These are phyloP conservation scores for Stagonosporopsis cucurbitacearum DNA, from an alignment of 2,329 filamentous ascomycete genomes.

Conservation along the genomic window DNA sequence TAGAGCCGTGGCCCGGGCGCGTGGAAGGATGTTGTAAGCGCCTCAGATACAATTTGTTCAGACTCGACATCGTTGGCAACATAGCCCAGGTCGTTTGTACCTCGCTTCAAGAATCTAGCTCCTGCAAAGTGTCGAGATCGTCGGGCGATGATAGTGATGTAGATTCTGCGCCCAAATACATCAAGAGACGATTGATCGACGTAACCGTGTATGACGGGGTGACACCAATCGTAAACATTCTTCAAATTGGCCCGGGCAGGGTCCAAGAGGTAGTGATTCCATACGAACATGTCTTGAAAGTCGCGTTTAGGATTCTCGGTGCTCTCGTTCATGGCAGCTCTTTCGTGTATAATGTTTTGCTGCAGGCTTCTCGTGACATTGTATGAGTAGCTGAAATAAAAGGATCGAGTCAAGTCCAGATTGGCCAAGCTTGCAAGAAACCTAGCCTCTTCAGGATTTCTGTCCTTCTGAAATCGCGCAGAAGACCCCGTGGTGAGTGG, in stretches of 20 bases:
- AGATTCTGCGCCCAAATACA: constrained; percentile 86
- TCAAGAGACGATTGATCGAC: constrained; percentile 80
- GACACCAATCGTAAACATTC: constrained; percentile 92
- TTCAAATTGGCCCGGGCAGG: constrained; percentile 74
- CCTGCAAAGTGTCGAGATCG: constrained; percentile 93
- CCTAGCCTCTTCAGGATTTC: constrained; percentile 85
- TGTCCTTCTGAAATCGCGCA: constrained; percentile 75
- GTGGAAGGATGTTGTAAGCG: constrained; percentile 93
- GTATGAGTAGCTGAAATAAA: constrained; percentile 99
- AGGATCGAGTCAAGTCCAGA: constrained; percentile 85
- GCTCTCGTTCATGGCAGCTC: constrained; percentile 72
- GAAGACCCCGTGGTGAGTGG: constrained; percentile 76
- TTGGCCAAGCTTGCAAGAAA: constrained; percentile 90
- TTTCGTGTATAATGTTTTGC: constrained; percentile 85
- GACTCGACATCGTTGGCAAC: constrained; percentile 99
- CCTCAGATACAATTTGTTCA: constrained; percentile 96
- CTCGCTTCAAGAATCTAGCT: constrained; percentile 90
- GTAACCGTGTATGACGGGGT: constrained; percentile 94
- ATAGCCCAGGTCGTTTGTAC: constrained; percentile 91
- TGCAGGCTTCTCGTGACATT: constrained; percentile 92
- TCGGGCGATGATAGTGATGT: constrained; percentile 91
- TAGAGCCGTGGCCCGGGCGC: constrained; percentile 84
- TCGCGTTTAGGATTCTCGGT: constrained; percentile 66
- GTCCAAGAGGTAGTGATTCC: constrained; percentile 88
- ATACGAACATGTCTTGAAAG: constrained; percentile 96